Percentiles rank a stretch among this genome's conserved stretches.
Conservation (phyloP, 495 filamentous ascomycete genomes). For the Talaromyces stipitatus region DNA sequence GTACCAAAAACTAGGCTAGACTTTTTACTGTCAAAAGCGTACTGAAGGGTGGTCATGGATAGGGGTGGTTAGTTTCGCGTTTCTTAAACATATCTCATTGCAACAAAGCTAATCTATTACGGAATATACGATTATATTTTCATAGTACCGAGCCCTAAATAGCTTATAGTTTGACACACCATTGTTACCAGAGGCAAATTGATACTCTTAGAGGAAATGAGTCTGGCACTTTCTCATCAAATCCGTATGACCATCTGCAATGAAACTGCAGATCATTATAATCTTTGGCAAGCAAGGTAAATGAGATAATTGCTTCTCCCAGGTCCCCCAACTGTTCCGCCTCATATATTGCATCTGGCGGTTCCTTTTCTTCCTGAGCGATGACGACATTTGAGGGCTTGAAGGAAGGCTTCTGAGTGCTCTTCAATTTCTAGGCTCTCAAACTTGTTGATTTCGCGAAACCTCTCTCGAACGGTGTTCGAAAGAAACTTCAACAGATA, state of each 20-base stretch:
- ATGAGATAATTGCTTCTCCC: constrained; percentile 15
- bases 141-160: too few relatives aligned
- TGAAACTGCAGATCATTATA: constrained; percentile 12
- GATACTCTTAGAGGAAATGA: too few relatives aligned
- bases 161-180: too few relatives aligned
- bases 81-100: too few relatives aligned
- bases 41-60: too few relatives aligned
- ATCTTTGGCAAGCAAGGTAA: constrained; percentile 13
- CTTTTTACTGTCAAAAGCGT: too few relatives aligned
- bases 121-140: too few relatives aligned
- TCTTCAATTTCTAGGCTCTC: constrained; percentile 23
- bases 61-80: too few relatives aligned
- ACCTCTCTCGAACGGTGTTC: background rate
- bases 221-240: too few relatives aligned
- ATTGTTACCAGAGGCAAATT: too few relatives aligned
- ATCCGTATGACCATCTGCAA: constrained; percentile 3
- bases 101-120: too few relatives aligned
- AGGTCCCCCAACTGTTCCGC: constrained; percentile 18
- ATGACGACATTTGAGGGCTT: constrained; percentile 17
- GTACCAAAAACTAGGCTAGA: too few relatives aligned
- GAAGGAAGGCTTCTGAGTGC: constrained; percentile 26
- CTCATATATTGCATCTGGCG: constrained; percentile 18
- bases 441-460: constrained; percentile 12
- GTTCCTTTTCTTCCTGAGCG: constrained; percentile 1
- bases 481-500: background rate